Evolutionary conservation across 140 eudicot genomes (phyloP), one percentile per base, ranked within the genome.

Genomic region (Senecio squalidus): DNA sequence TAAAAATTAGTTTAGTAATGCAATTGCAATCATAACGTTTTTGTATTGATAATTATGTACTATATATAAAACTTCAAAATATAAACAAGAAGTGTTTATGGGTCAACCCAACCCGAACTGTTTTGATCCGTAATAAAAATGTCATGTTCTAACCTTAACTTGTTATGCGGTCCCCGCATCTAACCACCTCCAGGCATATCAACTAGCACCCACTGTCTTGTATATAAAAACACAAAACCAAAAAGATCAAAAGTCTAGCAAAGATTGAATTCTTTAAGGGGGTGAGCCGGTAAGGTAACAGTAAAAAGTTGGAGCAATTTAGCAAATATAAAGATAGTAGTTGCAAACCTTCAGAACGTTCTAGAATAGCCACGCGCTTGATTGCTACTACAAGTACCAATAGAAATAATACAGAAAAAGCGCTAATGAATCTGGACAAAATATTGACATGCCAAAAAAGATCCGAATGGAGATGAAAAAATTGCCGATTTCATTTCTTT

Each of bases 291-390:
- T n/a, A n/a, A n/a, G n/a, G 4, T 45, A 45, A 5, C 52, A 45
- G 8, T 45, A 18, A 16, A 54, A 15, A 56, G 44, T 16, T 3
- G 3, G 5, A 55, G 45, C n/a, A 68, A 39, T 47, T 36, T 20
- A 39, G 26, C 31, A 58, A 20, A 69, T n/a, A 10, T 44, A 20
- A 47, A 53, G 47, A 49, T 21, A 44, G 15, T 50, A 69, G 47
- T 29, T 62, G 57, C 64, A 51, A 39, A 70, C 76, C 76, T 70
- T 62, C 38, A 27, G 3, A 50, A 60, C 40, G 63, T 40, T 69
- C 48, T 21, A 51, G 29, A 30, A 27, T 58, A 2, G 13, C 46
- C 43, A 45, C 8, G 21, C 11, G 54, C 36, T 38, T 23, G 26
- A 38, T 20, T 50, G 9, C 16, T 27, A 34, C 38, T 22, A 69